Evolutionary conservation across 441 rosid species (phyloP), one percentile per base, ranked within the genome.

Genomic region (Manihot esculenta): DNA sequence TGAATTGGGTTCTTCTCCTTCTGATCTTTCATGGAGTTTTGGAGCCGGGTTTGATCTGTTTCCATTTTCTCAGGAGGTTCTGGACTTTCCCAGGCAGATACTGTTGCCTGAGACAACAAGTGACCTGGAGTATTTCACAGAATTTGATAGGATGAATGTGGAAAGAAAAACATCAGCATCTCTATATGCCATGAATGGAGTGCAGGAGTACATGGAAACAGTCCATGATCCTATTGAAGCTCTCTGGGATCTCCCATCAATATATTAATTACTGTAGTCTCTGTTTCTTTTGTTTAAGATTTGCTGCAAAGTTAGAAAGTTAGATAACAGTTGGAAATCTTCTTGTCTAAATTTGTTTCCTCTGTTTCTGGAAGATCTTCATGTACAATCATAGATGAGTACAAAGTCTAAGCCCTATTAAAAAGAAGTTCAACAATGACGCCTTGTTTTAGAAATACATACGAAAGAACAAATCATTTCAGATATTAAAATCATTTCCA

Each of bases 81-180:
- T 84, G 79, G 85, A 86, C 57, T 55, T 85, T 45, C 85, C 88
- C 3, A 66, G 41, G 64, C 72, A 74, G 24, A 77, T 66, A 72
- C 62, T 53, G 67, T 35, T 66, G 35, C 70, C 79, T 4, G 88
- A 63, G 21, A 58, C 62, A 58, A 58, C 62, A 58, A 24, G 38
- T 44, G 65, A 70, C 26, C 38, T 47, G 14, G 84, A 84, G 62
- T 33, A 33, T 7, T 83, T 89, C 54, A 70, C 92, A 48, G 91
- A 86, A 75, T 89, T 89, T 35, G 84, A 87, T 9, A 84, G 91
- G 78, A 85, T 87, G 85, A 88, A 84, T 74, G 87, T 88, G 41
- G 95, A 89, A 64, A 85, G 95, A 69, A 87, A 86, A 74, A 86
- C 85, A 58, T 87, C 95, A 30, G 95, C 95, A 59, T 86, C 91